These are phyloP conservation scores for Pseudogymnoascus sp. DNA, from an alignment of 2,329 filamentous ascomycete species.

Conservation along the genomic window DNA sequence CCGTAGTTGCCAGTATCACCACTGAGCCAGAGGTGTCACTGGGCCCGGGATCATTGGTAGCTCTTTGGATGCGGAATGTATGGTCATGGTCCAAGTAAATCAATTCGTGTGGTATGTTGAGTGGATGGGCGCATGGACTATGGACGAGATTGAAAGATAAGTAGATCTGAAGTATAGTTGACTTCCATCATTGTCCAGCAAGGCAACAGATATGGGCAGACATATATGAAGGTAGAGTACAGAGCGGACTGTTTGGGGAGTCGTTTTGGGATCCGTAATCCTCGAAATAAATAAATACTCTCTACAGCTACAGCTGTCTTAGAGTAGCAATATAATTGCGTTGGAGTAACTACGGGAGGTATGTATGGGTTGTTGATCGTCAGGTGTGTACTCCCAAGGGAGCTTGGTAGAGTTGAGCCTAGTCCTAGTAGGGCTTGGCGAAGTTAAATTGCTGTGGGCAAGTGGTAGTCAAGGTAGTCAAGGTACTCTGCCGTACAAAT, in stretches of 20 bases:
- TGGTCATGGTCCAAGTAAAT: conserved; percentile 4
- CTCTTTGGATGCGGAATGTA: background rate
- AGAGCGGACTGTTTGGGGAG: background rate
- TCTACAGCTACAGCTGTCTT: background rate
- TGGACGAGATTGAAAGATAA: background rate
- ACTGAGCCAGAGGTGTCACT: background rate
- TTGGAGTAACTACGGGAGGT: background rate
- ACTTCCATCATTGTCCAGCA: conserved; percentile 2
- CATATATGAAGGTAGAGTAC: background rate
- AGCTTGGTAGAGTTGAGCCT: conserved; percentile 5
- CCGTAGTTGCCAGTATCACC: background rate
- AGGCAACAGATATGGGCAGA: background rate
- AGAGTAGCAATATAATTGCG: background rate
- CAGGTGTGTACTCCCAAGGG: background rate
- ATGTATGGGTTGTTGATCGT: conserved; percentile 4
- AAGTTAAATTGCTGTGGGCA: background rate
- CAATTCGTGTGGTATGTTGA: background rate
- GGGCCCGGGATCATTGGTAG: background rate
- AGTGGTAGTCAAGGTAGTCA: background rate
- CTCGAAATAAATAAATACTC: background rate
- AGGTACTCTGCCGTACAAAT: too few relatives aligned
- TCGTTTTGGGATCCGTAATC: background rate
- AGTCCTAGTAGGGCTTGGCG: conserved; percentile 5
- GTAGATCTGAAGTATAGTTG: background rate
- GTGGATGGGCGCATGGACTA: background rate